Base-by-base conservation (phyloP, 2,329 filamentous ascomycete species). In the Clonostachys solani region DNA sequence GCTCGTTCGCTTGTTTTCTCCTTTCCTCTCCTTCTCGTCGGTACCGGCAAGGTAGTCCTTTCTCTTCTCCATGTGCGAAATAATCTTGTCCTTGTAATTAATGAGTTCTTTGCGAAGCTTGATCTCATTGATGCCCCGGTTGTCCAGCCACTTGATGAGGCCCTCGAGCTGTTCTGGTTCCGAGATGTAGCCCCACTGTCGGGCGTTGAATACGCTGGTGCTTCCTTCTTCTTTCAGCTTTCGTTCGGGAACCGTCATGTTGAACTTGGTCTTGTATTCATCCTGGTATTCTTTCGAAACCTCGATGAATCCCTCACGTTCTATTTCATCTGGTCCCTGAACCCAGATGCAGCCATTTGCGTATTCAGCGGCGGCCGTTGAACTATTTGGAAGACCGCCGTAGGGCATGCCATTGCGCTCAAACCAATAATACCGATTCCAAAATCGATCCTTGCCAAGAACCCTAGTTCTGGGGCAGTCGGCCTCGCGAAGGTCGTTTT, bases 361-460 rank as follows among this genome's bases (percentile, higher is more conserved):
- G 61, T 97, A 99, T 9, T 81, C 85, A 18, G 92, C 91, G 42
- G 84, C 77, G 1, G 90, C 87, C 2, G 92, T 97, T 15, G 92
- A 96, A 65, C 90, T 95, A 53, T 80, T 82, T 0, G 92, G 92
- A 47, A 96, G 76, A 5, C 94, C 94, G 33, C 80, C 90, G 59
- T 92, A 96, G 0, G 94, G 94, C 92, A 97, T 97, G 19, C 92
- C 94, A 60, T 97, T 99, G 52, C 92, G 86, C 68, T 99, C 94
- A 64, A 97, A 96, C 92, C 94, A 99, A 74, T 95, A 97, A 68
- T 97, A 99, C 46, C 92, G 83, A 67, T 99, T 97, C 84, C 92
- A 96, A 74, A 96, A 99, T 41, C 94, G 84, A 67, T 99, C 94
- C 64, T 94, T 92, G 50, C 94, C 94, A 23, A 99, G 76, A 16